Conservation (phyloP, 2,329 filamentous ascomycete species). For the Verticillium zaregamsianum region DNA sequence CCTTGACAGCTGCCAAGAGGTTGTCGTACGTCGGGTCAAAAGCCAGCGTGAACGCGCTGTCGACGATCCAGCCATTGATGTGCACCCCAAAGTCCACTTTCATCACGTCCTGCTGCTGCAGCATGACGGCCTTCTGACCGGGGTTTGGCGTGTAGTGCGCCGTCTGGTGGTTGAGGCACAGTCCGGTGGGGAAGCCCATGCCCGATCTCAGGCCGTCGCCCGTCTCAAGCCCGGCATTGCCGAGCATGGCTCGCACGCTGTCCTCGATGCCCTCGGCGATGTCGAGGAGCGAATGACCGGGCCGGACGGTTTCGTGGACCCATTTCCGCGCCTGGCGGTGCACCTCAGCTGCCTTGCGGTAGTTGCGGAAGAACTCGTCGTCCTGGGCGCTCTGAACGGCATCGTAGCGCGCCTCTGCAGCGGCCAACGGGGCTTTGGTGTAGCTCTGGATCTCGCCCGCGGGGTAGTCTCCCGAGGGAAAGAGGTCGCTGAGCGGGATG, state of each 20-base stretch:
- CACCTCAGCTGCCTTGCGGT: constrained; percentile 76
- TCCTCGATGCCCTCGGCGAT: constrained; percentile 85
- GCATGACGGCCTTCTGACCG: constrained; percentile 68
- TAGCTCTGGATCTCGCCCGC: constrained; percentile 23
- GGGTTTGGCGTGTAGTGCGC: constrained; percentile 87
- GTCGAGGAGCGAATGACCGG: constrained; percentile 74
- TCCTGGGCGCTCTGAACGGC: constrained; percentile 19
- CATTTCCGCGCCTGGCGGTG: constrained; percentile 84
- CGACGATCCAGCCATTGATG: constrained; percentile 74
- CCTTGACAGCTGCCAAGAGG: constrained; percentile 69
- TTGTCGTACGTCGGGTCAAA: constrained; percentile 74
- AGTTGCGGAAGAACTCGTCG: constrained; percentile 69
- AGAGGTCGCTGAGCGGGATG: constrained; percentile 24
- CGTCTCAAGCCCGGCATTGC: constrained; percentile 71
- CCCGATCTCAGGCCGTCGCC: constrained; percentile 75
- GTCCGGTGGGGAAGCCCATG: constrained; percentile 82
- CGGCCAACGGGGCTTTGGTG: constrained; percentile 8
- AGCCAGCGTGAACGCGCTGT: constrained; percentile 75
- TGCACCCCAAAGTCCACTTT: constrained; percentile 83
- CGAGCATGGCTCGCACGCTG: constrained; percentile 70
- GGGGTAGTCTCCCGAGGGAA: constrained; percentile 21
- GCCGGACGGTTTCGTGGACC: constrained; percentile 76
- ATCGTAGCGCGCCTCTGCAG: constrained; percentile 18
- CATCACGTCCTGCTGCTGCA: constrained; percentile 72
- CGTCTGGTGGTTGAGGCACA: constrained; percentile 80